Base-by-base conservation (phyloP, 208 protist species). In the Leishmania tarentolae region DNA sequence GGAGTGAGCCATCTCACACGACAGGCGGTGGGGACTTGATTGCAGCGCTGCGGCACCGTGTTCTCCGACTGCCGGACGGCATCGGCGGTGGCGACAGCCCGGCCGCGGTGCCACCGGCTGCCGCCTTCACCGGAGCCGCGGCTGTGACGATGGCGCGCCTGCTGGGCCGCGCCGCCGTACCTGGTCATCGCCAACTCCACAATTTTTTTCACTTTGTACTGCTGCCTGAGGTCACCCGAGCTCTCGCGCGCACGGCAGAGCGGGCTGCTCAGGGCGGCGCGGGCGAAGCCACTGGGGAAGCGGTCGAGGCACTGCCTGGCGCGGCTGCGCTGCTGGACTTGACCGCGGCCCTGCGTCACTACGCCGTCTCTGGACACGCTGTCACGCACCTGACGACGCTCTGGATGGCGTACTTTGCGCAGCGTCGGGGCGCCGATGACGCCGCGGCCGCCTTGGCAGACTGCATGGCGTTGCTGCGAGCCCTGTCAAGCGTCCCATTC, bases 161-260 rank as follows among this genome's bases (percentile, higher is more conserved):
- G 42, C 84, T 97, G 19, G 91, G 91, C 17, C 83, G 91, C 46
- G 79, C 86, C 31, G 65, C 86, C 21, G 79, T 88, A 0, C 84
- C 87, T 19, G 84, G 82, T 17, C 93, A 97, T 80, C 93, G 92
- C 76, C 91, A 94, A 66, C 79, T 97, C 46, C 93, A 97, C 75
- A 80, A 83, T 3, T 82, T 97, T 37, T 66, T 95, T 24, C 93
- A 97, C 79, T 83, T 88, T 0, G 80, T 88, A 79, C 70, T 97
- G 53, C 84, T 95, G 31, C 93, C 93, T n/a, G 82, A 83, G 31
- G 57, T 97, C 50, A 53, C 81, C 56, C 76, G 68, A 24, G 84
- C 81, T 47, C 80, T 97, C 15, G 57, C 79, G 8, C 53, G 63
- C 59, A 13, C 77, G 11, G 80, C 65, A 19, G 80, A 77, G 42